phyloP scores from a whole-genome alignment of 306 rosid genomes.

The Rosa lucieae region DNA sequence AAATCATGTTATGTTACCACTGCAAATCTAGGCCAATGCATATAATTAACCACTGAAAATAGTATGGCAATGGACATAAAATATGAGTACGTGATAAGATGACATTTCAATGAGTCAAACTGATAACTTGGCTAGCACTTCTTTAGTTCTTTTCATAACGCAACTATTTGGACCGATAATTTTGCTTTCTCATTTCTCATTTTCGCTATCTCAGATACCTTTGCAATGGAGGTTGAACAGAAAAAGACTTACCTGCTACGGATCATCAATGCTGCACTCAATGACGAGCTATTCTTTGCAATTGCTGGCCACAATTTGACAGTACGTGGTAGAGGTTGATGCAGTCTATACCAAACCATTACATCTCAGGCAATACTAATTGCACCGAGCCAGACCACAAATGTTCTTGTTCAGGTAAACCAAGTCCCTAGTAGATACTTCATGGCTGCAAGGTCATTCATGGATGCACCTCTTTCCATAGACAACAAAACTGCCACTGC shows the following conservation, averaged over 20 bases:
- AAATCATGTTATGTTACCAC: too few species aligned
- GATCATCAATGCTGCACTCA: conserved; percentile 26
- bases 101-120: too few species aligned
- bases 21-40: too few species aligned
- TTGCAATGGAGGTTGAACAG: conserved; percentile 30
- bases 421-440: conserved; percentile 15
- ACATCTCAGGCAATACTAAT: conserved; percentile 10
- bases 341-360: conserved; percentile 7
- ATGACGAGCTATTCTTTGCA: conserved; percentile 34
- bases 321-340: conserved; percentile 24
- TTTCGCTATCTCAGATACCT: not conserved
- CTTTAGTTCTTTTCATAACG: too few species aligned
- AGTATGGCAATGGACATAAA: too few species aligned
- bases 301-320: conserved; percentile 27
- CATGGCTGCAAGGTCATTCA: too few species aligned
- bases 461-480: too few species aligned
- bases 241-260: conserved; percentile 31
- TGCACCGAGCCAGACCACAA: conserved; percentile 36
- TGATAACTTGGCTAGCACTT: too few species aligned
- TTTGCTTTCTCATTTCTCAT: too few species aligned
- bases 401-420: conserved; percentile 21
- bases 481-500: conserved; percentile 33
- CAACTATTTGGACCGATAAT: too few species aligned
- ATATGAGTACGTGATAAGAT: too few species aligned
- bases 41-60: too few species aligned